Conservation (phyloP, 306 rosid genomes). For the Quercus mongolica region DNA sequence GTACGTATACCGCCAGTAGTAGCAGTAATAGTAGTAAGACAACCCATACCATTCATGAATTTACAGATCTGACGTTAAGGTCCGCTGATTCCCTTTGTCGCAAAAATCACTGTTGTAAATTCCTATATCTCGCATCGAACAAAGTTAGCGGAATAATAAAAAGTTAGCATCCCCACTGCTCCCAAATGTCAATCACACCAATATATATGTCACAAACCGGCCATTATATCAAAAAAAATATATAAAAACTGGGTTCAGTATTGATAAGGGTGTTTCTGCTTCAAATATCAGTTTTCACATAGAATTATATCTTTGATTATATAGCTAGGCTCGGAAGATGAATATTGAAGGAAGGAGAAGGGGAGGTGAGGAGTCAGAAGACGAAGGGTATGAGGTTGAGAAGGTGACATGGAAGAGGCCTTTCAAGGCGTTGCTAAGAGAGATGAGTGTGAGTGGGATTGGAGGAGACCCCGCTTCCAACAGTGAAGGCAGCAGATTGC, state of each 20-base stretch:
- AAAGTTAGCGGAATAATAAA: not conserved
- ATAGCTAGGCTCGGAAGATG: not conserved
- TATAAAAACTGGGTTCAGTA: no score
- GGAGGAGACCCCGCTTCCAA: not conserved
- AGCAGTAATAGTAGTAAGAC: no score
- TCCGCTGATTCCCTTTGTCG: slow-evolving; percentile 13
- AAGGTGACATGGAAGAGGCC: not conserved
- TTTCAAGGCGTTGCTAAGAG: not conserved
- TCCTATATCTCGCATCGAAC: not conserved
- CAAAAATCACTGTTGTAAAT: not conserved
- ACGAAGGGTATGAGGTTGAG: slow-evolving; percentile 14
- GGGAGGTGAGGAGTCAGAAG: not conserved
- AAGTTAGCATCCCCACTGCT: not conserved
- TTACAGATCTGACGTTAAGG: not conserved
- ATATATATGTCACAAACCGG: no score
- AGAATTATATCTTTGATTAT: not conserved
- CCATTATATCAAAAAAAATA: no score
- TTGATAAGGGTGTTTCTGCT: not conserved
- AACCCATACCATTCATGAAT: no score
- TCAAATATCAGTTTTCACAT: not conserved
- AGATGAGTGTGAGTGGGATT: not conserved
- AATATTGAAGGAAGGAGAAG: not conserved
- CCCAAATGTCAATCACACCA: no score
- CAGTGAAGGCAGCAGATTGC: not conserved
- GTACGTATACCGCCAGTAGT: no score